Conservation (phyloP, 352 stramenopile species). For the Pythium monospermum region DNA sequence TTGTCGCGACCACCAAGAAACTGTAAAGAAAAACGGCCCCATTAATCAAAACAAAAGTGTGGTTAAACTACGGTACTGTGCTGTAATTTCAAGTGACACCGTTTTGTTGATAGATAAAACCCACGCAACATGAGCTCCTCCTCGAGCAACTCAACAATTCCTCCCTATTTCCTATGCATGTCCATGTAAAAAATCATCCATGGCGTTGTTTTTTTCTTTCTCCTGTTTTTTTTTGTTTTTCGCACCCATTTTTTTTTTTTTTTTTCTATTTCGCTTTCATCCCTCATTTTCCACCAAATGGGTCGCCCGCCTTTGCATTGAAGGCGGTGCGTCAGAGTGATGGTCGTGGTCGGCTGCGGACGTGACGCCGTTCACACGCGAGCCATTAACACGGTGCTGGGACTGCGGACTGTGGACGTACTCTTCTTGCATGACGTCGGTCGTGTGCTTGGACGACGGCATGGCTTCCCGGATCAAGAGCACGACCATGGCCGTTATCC, state of each 20-base stretch:
- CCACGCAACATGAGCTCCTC: conserved; percentile 5
- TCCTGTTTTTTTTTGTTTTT: too few relatives aligned
- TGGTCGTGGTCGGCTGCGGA: conserved; percentile 3
- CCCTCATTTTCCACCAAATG: conserved; percentile 11
- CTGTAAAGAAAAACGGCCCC: conserved; percentile 16
- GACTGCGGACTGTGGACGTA: conserved; percentile 32
- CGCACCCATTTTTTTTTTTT: too few relatives aligned
- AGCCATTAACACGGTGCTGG: conserved; percentile 16
- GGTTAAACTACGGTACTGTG: too few relatives aligned
- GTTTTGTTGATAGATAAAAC: conserved; percentile 8
- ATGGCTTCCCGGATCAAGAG: conserved; percentile 48
- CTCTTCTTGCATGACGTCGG: conserved; percentile 24
- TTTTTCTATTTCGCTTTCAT: too few relatives aligned
- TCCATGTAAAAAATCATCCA: too few relatives aligned
- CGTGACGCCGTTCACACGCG: conserved; percentile 11
- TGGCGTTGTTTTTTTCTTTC: too few relatives aligned
- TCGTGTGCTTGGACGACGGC: conserved; percentile 25
- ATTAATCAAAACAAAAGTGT: conserved; percentile 21
- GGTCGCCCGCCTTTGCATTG: conserved; percentile 6
- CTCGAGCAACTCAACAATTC: too few relatives aligned
- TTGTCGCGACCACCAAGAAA: conserved; percentile 34
- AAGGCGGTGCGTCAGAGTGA: conserved; percentile 8
- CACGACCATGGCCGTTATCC: conserved; percentile 51
- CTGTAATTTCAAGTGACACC: neutral
- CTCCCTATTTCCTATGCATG: too few relatives aligned